These are phyloP conservation scores for Lupinus albus DNA, from an alignment of 306 rosid species.

Conservation along the genomic window DNA sequence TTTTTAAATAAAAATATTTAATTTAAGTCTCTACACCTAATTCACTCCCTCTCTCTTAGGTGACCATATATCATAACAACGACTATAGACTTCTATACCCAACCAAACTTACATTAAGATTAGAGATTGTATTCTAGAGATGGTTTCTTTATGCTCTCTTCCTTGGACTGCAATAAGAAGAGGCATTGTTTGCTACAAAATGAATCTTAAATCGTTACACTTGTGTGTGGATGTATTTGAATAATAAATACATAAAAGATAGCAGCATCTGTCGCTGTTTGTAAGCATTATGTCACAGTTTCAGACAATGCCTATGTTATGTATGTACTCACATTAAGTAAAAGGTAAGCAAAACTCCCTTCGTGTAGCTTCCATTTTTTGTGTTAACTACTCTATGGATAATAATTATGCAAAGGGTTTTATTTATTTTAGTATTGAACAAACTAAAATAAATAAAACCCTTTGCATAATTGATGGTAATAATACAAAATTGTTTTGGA, in stretches of 20 bases:
- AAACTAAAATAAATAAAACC: neutral
- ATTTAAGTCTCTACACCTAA: too few species aligned
- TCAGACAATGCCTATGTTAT: neutral
- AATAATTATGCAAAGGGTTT: too few species aligned
- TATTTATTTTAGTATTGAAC: too few species aligned
- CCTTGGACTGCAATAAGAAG: too few species aligned
- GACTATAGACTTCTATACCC: too few species aligned
- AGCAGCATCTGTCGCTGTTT: neutral
- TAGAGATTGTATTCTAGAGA: too few species aligned
- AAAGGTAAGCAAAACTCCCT: neutral
- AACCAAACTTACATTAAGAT: too few species aligned
- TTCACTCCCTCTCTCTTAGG: too few species aligned
- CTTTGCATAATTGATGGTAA: conserved; percentile 5
- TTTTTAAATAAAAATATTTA: too few species aligned
- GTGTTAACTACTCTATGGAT: too few species aligned
- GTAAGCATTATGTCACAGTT: conserved; percentile 24
- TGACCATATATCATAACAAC: too few species aligned
- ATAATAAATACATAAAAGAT: conserved; percentile 37
- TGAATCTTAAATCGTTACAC: conserved; percentile 29
- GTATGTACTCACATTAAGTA: conserved; percentile 2
- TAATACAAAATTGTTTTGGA: neutral
- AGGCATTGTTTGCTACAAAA: conserved; percentile 1
- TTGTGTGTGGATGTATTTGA: neutral
- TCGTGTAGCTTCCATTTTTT: neutral
- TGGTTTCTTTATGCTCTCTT: too few species aligned